phyloP scores from a whole-genome alignment of 2,329 filamentous ascomycete species.

The Paramyrothecium roridum region DNA sequence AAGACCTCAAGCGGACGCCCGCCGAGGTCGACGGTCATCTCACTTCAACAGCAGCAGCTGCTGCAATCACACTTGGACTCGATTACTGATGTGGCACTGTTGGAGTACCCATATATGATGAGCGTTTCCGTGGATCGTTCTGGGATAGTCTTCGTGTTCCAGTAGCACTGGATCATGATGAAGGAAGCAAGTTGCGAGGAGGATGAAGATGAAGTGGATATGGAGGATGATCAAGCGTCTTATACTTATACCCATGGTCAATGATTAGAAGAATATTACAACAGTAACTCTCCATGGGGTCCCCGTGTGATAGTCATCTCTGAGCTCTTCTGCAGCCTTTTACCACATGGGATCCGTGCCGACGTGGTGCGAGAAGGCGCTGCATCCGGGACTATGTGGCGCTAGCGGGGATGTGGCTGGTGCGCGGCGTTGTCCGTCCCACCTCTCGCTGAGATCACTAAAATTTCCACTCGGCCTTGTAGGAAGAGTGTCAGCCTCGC shows the following conservation, averaged over 20 bases:
- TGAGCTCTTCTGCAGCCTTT: no score
- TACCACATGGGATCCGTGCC: no score
- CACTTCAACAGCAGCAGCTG: conserved; percentile 80
- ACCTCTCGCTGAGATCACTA: conserved; percentile 8
- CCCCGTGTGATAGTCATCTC: no score
- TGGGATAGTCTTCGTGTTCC: conserved; percentile 83
- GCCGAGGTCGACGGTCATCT: conserved; percentile 79
- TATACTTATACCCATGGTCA: not conserved
- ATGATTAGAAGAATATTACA: not conserved
- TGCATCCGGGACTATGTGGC: not conserved
- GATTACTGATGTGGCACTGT: conserved; percentile 80
- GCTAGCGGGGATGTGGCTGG: conserved; percentile 5
- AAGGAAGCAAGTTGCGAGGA: not conserved
- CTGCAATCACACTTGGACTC: conserved; percentile 84
- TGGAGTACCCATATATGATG: conserved; percentile 91
- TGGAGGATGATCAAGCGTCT: not conserved
- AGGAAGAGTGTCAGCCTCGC: conserved; percentile 24
- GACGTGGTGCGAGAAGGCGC: no score
- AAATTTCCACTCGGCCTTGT: conserved; percentile 29
- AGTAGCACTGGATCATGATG: conserved; percentile 27
- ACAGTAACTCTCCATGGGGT: no score
- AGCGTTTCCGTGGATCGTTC: conserved; percentile 85
- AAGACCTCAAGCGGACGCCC: conserved; percentile 38
- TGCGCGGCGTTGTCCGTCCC: conserved; percentile 6
- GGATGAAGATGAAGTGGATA: conserved; percentile 3